A percentile compares a stretch with the other conserved stretches of the same genome.
These are phyloP conservation scores for Pyricularia grisea DNA, from an alignment of 2,329 filamentous ascomycete species.

Conservation along the genomic window DNA sequence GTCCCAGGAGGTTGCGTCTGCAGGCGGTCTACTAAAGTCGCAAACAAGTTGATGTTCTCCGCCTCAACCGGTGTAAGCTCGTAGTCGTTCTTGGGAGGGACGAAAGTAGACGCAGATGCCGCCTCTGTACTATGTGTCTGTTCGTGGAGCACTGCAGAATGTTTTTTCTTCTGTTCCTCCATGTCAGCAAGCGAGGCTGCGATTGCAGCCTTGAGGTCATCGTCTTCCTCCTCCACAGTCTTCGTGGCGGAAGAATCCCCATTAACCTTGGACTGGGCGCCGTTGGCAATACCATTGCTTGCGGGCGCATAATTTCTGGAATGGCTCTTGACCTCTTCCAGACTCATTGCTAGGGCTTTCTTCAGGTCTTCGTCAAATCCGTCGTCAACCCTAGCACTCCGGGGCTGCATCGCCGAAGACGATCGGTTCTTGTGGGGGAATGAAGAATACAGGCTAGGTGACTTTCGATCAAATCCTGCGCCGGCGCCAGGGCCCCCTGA, in stretches of 20 bases:
- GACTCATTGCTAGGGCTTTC: slow-evolving; percentile 87
- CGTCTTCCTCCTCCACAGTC: slow-evolving; percentile 68
- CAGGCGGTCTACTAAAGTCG: slow-evolving; percentile 85
- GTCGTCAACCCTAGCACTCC: slow-evolving; percentile 78
- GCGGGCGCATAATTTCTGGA: slow-evolving; percentile 53
- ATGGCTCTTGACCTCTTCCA: slow-evolving; percentile 81
- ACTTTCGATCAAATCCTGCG: slow-evolving; percentile 23
- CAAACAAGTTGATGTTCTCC: slow-evolving; percentile 94
- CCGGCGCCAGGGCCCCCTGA: slow-evolving; percentile 13
- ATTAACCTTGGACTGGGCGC: slow-evolving; percentile 21
- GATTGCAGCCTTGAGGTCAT: slow-evolving; percentile 84
- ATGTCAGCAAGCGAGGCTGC: slow-evolving; percentile 91
- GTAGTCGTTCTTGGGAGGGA: slow-evolving; percentile 79
- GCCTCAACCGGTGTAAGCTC: slow-evolving; percentile 89
- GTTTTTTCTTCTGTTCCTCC: slow-evolving; percentile 94
- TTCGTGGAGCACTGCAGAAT: slow-evolving; percentile 74
- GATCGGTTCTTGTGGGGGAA: slow-evolving; percentile 54
- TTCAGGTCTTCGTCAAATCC: slow-evolving; percentile 94
- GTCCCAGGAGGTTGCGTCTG: slow-evolving; percentile 94
- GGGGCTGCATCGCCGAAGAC: slow-evolving; percentile 71
- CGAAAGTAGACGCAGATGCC: slow-evolving; percentile 37
- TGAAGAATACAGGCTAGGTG: slow-evolving; percentile 7
- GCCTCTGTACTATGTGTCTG: slow-evolving; percentile 51
- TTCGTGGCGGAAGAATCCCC: slow-evolving; percentile 18
- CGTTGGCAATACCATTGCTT: not conserved